These are phyloP conservation scores for Auxenochlorella pyrenoidosa DNA, from an alignment of 139 green algal genomes.

Conservation along the genomic window DNA sequence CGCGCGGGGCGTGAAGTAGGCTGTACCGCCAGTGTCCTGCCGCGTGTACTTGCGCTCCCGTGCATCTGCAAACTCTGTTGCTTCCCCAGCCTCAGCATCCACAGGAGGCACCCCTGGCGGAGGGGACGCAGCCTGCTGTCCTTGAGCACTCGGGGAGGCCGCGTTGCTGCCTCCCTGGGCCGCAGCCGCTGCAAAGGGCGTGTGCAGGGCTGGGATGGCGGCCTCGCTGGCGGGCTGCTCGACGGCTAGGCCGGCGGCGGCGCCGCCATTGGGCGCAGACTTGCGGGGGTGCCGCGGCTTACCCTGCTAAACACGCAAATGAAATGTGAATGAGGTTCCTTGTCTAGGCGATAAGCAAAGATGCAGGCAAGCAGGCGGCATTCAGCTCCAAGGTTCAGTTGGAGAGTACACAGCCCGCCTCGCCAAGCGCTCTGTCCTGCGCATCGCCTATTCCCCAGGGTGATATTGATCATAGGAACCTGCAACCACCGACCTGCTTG, in stretches of 20 bases:
- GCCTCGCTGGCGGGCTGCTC: neutral
- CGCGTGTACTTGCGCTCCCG: neutral
- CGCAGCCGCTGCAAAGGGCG: conserved; percentile 5
- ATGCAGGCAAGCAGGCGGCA: no score
- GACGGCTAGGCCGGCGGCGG: neutral
- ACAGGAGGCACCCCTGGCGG: neutral
- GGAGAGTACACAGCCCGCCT: no score
- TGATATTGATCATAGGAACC: no score
- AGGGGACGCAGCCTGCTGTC: no score
- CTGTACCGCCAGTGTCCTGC: neutral
- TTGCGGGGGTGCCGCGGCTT: neutral
- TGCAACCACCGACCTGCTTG: neutral
- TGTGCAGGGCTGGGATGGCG: neutral
- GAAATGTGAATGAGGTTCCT: no score
- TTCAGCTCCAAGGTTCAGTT: no score
- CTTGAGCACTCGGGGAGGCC: neutral
- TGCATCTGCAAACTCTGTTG: neutral
- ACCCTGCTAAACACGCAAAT: neutral
- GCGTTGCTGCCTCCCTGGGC: neutral
- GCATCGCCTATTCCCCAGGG: no score
- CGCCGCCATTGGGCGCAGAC: neutral
- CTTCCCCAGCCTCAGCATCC: neutral
- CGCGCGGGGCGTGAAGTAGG: neutral
- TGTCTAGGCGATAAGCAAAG: no score
- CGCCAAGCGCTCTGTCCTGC: no score